Conservation (phyloP, 106 monocot genomes). For the Dactylorhiza incarnata region DNA sequence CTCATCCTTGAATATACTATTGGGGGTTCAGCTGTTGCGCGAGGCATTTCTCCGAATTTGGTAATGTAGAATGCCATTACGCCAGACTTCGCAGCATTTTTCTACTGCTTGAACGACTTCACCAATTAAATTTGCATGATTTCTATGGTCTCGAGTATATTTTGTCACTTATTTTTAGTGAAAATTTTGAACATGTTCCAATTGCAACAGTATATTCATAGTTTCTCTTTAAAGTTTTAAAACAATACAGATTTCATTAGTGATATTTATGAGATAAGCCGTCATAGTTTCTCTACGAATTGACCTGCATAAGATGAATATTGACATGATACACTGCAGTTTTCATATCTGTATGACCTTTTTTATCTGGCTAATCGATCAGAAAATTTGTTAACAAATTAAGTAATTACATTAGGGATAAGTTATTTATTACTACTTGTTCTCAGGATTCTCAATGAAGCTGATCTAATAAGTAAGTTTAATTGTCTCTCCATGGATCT, state of each 20-base stretch:
- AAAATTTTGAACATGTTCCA: too few species aligned
- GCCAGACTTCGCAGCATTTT: background rate
- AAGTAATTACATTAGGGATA: background rate
- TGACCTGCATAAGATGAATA: background rate
- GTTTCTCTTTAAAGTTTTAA: too few species aligned
- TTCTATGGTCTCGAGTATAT: too few species aligned
- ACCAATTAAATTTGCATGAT: background rate
- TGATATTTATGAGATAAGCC: too few species aligned
- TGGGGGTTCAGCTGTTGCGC: constrained; percentile 88
- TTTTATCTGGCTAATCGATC: background rate
- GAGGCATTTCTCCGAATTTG: constrained; percentile 94
- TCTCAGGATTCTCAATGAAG: background rate
- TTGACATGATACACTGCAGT: background rate
- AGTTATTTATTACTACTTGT: too few species aligned
- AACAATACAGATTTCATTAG: too few species aligned
- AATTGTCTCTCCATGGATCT: too few species aligned
- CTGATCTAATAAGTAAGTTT: background rate
- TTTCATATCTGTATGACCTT: background rate
- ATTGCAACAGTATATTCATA: too few species aligned
- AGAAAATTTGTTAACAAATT: background rate
- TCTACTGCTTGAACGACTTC: background rate
- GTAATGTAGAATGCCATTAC: constrained; percentile 20
- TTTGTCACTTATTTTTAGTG: too few species aligned
- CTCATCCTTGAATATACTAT: constrained; percentile 95
- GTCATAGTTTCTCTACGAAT: too few species aligned